Percentiles rank a stretch among this genome's conserved stretches.
Conservation (phyloP, 2,329 filamentous ascomycete genomes). For the Erysiphe neolycopersici region DNA sequence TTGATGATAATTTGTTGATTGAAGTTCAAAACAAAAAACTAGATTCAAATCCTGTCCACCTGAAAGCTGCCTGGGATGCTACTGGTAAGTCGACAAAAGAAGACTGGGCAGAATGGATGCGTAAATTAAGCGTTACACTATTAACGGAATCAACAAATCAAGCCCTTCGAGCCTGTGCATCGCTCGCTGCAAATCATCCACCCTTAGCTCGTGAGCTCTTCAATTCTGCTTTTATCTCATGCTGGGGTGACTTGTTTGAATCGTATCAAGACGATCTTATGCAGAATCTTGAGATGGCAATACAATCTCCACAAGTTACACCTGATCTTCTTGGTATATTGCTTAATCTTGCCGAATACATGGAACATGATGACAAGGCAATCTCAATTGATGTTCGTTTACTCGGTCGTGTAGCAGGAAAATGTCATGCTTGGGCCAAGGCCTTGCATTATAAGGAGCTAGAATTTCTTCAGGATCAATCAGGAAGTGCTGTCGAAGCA, state of each 20-base stretch:
- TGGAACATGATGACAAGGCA: conserved; percentile 98
- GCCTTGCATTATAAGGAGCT: conserved; percentile 96
- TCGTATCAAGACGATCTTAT: conserved; percentile 95
- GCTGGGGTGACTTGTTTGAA: conserved; percentile 94
- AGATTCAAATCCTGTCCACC: conserved; percentile 88
- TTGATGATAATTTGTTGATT: conserved; percentile 55
- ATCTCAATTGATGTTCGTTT: conserved; percentile 91
- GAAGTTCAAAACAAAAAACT: conserved; percentile 83
- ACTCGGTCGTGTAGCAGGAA: conserved; percentile 77
- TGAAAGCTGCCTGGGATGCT: conserved; percentile 93
- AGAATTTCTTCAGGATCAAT: conserved; percentile 94
- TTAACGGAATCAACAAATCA: conserved; percentile 91
- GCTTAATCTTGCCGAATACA: conserved; percentile 92
- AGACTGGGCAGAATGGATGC: conserved; percentile 98
- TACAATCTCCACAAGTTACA: conserved; percentile 85
- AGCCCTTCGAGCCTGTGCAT: conserved; percentile 75
- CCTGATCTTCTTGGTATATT: conserved; percentile 86
- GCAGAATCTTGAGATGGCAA: conserved; percentile 78
- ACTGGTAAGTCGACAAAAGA: conserved; percentile 91
- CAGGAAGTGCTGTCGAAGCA: conserved; percentile 80
- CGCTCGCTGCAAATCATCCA: conserved; percentile 69
- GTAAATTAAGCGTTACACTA: conserved; percentile 82
- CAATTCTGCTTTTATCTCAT: conserved; percentile 96
- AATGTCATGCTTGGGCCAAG: conserved; percentile 95
- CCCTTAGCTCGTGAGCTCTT: conserved; percentile 83